A percentile compares a stretch with the other conserved stretches of the same genome.
These are phyloP conservation scores for Geranomyces variabilis DNA, from an alignment of 192 early-diverging fungal species.

Conservation along the genomic window DNA sequence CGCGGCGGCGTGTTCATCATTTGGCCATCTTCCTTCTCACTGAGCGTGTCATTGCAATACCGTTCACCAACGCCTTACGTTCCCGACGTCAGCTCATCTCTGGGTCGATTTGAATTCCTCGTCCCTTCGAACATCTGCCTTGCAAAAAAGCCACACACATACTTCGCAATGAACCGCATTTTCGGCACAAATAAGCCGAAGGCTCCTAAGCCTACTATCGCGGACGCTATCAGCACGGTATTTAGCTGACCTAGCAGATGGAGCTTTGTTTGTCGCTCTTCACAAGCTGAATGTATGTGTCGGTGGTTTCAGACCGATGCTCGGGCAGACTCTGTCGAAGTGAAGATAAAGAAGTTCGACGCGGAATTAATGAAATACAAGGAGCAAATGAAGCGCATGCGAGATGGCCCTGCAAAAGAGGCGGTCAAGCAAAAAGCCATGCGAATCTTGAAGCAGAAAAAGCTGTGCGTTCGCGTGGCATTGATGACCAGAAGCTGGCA, in stretches of 20 bases:
- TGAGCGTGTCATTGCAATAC: no score
- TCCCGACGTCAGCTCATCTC: no score
- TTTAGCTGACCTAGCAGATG: not conserved
- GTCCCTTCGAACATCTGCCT: no score
- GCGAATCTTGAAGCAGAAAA: conserved; percentile 90
- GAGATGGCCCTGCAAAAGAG: conserved; percentile 66
- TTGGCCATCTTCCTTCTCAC: no score
- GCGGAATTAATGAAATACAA: conserved; percentile 87
- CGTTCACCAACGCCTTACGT: no score
- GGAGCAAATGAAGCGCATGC: conserved; percentile 94
- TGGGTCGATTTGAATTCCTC: no score
- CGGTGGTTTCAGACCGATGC: conserved; percentile 69
- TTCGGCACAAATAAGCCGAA: conserved; percentile 86
- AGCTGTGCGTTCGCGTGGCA: conserved; percentile 59
- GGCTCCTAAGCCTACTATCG: conserved; percentile 83
- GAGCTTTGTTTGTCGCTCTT: not conserved
- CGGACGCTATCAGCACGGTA: conserved; percentile 80
- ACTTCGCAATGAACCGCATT: conserved; percentile 72
- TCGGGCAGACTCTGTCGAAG: conserved; percentile 84
- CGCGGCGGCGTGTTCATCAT: no score
- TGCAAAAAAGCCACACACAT: no score
- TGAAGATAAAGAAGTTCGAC: conserved; percentile 93
- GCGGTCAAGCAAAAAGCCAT: conserved; percentile 91
- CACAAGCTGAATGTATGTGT: no score
- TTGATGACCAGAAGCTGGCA: no score